Percentiles rank a stretch among this genome's conserved stretches.
These are phyloP conservation scores for Parathielavia hyrcaniae DNA, from an alignment of 495 filamentous ascomycete genomes.

Conservation along the genomic window DNA sequence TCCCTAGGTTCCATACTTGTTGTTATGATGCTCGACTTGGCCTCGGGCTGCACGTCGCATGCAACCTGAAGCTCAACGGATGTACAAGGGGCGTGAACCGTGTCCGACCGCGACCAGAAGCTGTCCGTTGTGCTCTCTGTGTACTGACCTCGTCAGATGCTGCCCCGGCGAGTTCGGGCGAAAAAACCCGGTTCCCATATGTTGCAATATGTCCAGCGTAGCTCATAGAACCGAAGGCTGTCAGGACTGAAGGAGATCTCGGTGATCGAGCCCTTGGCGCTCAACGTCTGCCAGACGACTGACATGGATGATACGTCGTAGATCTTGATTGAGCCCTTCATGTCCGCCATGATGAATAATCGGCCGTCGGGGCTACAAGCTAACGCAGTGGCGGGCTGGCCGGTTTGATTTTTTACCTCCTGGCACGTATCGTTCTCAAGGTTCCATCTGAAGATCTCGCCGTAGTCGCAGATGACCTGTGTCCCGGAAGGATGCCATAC, in stretches of 20 bases:
- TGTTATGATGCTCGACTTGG: background rate
- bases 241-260: background rate
- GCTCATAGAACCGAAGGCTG: slow-evolving; percentile 4
- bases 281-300: slow-evolving; percentile 6
- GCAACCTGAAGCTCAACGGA: background rate
- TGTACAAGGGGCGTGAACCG: background rate
- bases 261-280: background rate
- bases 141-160: background rate
- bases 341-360: background rate
- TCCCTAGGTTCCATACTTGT: background rate
- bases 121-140: background rate
- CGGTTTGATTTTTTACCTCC: background rate
- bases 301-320: slow-evolving; percentile 13
- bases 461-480: background rate
- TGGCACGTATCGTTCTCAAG: background rate
- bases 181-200: slow-evolving; percentile 12
- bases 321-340: background rate
- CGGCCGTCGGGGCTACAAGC: slow-evolving; percentile 11
- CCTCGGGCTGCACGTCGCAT: background rate
- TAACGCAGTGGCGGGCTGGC: background rate
- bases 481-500: slow-evolving; percentile 8
- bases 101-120: slow-evolving; percentile 1
- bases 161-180: background rate
- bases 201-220: slow-evolving; percentile 4
- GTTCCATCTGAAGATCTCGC: slow-evolving; percentile 4